Base-by-base conservation (phyloP, 345 rosid genomes). In the Camelina hispida region DNA sequence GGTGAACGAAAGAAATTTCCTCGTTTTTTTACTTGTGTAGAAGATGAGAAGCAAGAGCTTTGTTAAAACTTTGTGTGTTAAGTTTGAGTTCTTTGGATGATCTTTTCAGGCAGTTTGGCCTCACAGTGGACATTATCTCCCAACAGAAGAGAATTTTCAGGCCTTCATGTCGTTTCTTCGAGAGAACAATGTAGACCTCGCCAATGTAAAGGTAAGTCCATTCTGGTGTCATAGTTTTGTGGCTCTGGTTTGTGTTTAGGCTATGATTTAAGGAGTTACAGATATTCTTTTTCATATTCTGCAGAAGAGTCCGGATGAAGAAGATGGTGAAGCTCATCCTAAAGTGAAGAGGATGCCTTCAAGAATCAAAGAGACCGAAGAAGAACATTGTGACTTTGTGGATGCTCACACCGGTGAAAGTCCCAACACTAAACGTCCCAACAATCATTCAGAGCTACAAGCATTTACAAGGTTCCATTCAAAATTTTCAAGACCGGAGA, bases 41-140 rank as follows among this genome's bases (percentile, higher is more conserved):
- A 67, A 60, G 65, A 52, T 22, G 50, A 60, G n/a, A 60, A 59
- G 35, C 47, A 12, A 13, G 37, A 9, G 9, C 16, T 60, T 60
- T 38, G 58, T 23, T 22, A 48, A 61, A 42, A 32, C 68, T 48
- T 38, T 40, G 11, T 51, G 56, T 78, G 34, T 59, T 34, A 66
- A 78, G 73, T 44, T 12, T 52, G 71, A 73, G 73, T 62, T 73
- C 32, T 68, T 73, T 34, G 61, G 40, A 16, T 73, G 60, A 46
- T 61, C 18, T 68, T 75, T 20, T 40, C 68, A 94, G 97, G 90
- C 94, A 48, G 83, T 95, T 75, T 95, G 97, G 97, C 97, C 96
- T 71, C 97, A 95, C 71, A 95, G 97, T 20, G 97, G 97, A 76
- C 97, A 95, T 57, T 95, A 92, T 81, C 97, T 92, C 66, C 97